Conservation (phyloP, 495 filamentous ascomycete species). For the Clavariopsis aquatica region DNA sequence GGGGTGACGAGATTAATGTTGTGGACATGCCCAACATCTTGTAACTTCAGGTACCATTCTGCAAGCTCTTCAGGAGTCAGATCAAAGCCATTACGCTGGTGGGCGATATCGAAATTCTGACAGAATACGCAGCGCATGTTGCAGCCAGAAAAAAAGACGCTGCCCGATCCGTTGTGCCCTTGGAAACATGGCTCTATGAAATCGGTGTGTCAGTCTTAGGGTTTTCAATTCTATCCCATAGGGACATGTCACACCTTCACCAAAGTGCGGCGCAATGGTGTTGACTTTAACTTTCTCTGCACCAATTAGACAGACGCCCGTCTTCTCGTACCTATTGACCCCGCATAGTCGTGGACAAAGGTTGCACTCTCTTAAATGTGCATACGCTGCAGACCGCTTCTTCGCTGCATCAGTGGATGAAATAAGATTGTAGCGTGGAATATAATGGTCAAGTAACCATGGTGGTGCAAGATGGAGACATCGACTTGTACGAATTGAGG, state of each 20-base stretch:
- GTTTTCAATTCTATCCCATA: not conserved
- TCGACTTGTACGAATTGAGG: constrained; percentile 28
- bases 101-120: constrained; percentile 79
- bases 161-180: constrained; percentile 70
- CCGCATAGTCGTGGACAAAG: constrained; percentile 72
- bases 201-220: constrained; percentile 25
- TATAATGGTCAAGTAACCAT: constrained; percentile 73
- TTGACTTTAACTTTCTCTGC: constrained; percentile 70
- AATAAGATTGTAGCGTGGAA: constrained; percentile 64
- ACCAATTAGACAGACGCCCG: constrained; percentile 73
- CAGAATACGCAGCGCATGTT: constrained; percentile 80
- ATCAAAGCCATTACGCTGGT: constrained; percentile 70
- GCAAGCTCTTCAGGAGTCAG: constrained; percentile 75
- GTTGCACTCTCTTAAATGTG: constrained; percentile 72
- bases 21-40: constrained; percentile 68
- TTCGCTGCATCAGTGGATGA: constrained; percentile 59
- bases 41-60: constrained; percentile 75
- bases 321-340: constrained; percentile 71
- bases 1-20: constrained; percentile 81
- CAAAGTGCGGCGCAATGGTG: constrained; percentile 74
- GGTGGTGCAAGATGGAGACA: constrained; percentile 71
- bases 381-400: constrained; percentile 67
- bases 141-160: constrained; percentile 75
- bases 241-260: constrained; percentile 51
- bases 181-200: constrained; percentile 71